Conservation (phyloP, 2,329 filamentous ascomycete genomes). For the Fusarium compactum region DNA sequence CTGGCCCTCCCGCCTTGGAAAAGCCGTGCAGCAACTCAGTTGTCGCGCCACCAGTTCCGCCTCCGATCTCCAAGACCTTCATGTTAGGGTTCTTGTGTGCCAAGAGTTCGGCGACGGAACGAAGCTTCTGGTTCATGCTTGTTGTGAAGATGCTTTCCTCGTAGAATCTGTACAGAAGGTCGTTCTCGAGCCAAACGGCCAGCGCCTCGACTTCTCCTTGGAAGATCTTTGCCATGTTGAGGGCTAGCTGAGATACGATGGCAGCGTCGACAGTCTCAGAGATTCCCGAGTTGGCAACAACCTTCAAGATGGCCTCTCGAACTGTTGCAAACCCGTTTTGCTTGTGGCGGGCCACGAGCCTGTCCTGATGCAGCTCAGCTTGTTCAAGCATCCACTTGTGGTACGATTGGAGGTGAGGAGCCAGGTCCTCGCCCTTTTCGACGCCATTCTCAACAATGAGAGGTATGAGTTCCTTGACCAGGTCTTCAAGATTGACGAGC, state of each 20-base stretch:
- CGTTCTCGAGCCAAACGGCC: conserved; percentile 41
- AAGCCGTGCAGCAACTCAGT: conserved; percentile 41
- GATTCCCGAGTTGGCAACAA: conserved; percentile 35
- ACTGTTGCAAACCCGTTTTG: conserved; percentile 19
- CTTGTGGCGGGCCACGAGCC: conserved; percentile 14
- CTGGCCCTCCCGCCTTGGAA: conserved; percentile 36
- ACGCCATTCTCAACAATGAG: conserved; percentile 37
- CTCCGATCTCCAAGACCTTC: conserved; percentile 41
- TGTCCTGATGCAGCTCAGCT: conserved; percentile 29
- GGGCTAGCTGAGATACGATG: conserved; percentile 40
- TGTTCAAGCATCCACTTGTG: conserved; percentile 38
- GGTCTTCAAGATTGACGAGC: conserved; percentile 39
- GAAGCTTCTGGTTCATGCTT: conserved; percentile 44
- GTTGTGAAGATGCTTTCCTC: conserved; percentile 44
- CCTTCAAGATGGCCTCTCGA: conserved; percentile 18
- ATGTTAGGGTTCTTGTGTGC: conserved; percentile 42
- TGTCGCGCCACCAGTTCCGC: conserved; percentile 40
- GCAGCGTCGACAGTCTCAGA: conserved; percentile 41
- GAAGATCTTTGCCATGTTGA: conserved; percentile 41
- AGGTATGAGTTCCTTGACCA: conserved; percentile 41
- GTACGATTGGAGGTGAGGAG: conserved; percentile 32
- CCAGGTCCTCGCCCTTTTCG: conserved; percentile 27
- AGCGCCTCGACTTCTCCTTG: conserved; percentile 39
- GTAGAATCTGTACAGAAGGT: conserved; percentile 40
- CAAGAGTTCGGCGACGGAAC: conserved; percentile 37